Evolutionary conservation across 1,284 basidiomycete genomes (phyloP).

Genomic region (Fistulina hepatica): DNA sequence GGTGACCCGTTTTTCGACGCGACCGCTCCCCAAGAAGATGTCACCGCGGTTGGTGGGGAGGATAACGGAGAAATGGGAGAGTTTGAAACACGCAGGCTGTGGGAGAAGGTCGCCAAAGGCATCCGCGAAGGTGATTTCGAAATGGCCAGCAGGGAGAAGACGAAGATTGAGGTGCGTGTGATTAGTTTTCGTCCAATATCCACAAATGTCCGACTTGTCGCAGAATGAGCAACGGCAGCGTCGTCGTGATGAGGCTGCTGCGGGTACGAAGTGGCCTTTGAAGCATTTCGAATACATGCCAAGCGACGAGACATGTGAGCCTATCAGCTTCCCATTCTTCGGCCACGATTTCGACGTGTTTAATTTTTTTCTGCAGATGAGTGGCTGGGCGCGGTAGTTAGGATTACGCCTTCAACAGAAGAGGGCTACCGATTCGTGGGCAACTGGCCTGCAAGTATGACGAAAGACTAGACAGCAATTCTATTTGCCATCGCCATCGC

Average conservation of each 20-base stretch:
- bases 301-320: conserved; percentile 61
- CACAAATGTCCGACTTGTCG: neutral
- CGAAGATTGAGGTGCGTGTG: conserved; percentile 70
- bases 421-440: conserved; percentile 55
- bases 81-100: conserved; percentile 83
- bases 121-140: conserved; percentile 91
- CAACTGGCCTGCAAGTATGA: conserved; percentile 50
- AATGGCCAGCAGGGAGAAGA: conserved; percentile 83
- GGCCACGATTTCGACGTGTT: conserved; percentile 2
- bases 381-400: conserved; percentile 43
- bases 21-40: conserved; percentile 58
- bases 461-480: no score
- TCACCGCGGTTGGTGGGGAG: conserved; percentile 41
- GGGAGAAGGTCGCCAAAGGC: conserved; percentile 83
- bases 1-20: conserved; percentile 56
- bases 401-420: conserved; percentile 48
- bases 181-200: neutral
- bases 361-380: conserved; percentile 38
- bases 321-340: neutral
- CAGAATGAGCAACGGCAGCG: conserved; percentile 89
- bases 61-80: conserved; percentile 56
- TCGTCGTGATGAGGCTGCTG: conserved; percentile 74
- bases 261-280: conserved; percentile 63
- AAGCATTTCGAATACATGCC: conserved; percentile 67
- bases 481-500: no score